Conservation (phyloP, 441 rosid genomes). For the Jatropha multifida region DNA sequence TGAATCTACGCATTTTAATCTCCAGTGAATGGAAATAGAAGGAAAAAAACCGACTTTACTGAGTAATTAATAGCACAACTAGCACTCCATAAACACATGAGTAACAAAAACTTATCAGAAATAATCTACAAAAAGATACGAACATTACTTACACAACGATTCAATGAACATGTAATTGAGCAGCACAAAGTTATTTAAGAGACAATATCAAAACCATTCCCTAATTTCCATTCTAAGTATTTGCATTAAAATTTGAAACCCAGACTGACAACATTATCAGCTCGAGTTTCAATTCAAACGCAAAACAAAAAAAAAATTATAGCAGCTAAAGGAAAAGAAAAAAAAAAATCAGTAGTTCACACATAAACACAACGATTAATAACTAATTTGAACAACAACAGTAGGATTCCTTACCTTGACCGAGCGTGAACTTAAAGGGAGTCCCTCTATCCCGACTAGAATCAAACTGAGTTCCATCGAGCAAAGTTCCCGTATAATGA, state of each 20-base stretch:
- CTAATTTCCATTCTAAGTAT: not conserved
- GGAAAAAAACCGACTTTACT: not conserved
- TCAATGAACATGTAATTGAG: too few relatives aligned
- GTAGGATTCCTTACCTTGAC: slow-evolving; percentile 49
- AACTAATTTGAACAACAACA: not conserved
- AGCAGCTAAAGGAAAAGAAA: too few relatives aligned
- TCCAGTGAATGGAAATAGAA: too few relatives aligned
- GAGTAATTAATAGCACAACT: too few relatives aligned
- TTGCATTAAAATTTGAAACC: not conserved
- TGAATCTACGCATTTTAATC: too few relatives aligned
- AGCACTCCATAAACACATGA: too few relatives aligned
- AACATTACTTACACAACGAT: too few relatives aligned
- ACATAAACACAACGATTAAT: not conserved
- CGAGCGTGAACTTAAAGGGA: slow-evolving; percentile 89
- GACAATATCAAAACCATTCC: not conserved
- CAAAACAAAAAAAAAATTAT: not conserved
- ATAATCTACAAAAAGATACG: too few relatives aligned
- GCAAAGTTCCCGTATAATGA: slow-evolving; percentile 85
- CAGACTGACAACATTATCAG: not conserved
- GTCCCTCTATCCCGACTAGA: slow-evolving; percentile 75
- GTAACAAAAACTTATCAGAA: too few relatives aligned
- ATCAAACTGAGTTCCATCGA: slow-evolving; percentile 84
- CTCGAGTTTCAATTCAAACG: not conserved
- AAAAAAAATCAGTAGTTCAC: too few relatives aligned
- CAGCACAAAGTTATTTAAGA: too few relatives aligned